Evolutionary conservation across 805 yeast species (phyloP), one percentile per base, ranked within the genome.

Genomic region (Cyberlindnera amylophila): DNA sequence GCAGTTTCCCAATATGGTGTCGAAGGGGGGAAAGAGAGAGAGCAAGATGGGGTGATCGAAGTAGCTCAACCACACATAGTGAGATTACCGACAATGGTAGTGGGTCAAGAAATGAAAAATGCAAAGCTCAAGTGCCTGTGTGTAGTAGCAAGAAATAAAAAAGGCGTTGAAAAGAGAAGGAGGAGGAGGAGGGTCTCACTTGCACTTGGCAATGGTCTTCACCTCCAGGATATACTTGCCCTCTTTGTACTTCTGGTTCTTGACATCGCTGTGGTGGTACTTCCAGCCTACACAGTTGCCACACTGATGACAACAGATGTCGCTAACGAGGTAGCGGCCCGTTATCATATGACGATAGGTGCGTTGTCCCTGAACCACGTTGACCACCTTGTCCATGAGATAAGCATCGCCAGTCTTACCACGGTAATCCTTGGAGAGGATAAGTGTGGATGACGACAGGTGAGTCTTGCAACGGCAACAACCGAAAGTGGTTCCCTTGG

Each of bases 381-480:
- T 76, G 34, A 71, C 71, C 54, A 77, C 79, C 35, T 66, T 62
- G 35, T 69, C 67, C 57, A 81, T 74, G 34, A 81, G 61, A 51
- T 67, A 72, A 4, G 86, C 86, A 40, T 70, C 74, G 0, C 87
- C 86, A 1, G 77, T 69, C 31, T 64, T 63, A 1, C 86, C 86
- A n/a, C 70, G 59, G 55, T 80, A 81, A 39, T 71, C 75, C 51
- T 66, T 62, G 10, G 74, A 69, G 35, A 65, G 44, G 26, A 71
- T 61, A 44, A 65, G 61, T 26, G 53, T 51, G 21, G 60, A 55
- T 11, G 60, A 47, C 9, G 75, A 62, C 9, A 71, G 55, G 46
- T 71, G 76, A 2, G 75, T 66, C 46, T 58, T 56, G 55, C 76
- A 71, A 17, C 49, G 34, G 29, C 52, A 44, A 48, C 76, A 71